Evolutionary conservation across 2,329 filamentous ascomycete genomes (phyloP).

Genomic region (Fusarium abutilonis): DNA sequence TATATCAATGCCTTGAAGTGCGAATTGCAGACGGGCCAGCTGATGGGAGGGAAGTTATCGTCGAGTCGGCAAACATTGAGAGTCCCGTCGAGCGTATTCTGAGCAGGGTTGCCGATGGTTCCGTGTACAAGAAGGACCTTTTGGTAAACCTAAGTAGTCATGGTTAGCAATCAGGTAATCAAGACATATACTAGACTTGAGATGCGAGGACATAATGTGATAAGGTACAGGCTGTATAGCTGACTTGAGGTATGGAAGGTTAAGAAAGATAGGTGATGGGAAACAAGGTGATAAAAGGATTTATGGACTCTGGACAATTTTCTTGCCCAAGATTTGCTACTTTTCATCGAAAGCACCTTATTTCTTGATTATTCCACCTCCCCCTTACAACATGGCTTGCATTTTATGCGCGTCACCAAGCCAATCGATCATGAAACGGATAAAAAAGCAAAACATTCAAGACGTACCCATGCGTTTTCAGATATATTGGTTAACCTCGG

Average conservation of each 20-base stretch:
- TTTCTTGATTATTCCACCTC: slow-evolving; percentile 22
- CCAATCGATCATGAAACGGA: slow-evolving; percentile 19
- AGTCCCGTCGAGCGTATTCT: slow-evolving; percentile 78
- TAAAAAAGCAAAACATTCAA: slow-evolving; percentile 33
- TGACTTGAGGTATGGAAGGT: no score
- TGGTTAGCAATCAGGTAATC: slow-evolving; percentile 37
- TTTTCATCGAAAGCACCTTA: no score
- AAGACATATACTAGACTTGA: not conserved
- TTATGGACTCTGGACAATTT: no score
- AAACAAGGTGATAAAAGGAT: no score
- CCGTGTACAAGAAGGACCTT: slow-evolving; percentile 87
- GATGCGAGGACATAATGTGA: no score
- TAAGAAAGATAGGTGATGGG: no score
- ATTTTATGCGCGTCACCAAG: slow-evolving; percentile 13
- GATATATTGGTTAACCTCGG: slow-evolving; percentile 81
- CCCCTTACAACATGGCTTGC: slow-evolving; percentile 28
- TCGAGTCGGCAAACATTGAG: slow-evolving; percentile 84
- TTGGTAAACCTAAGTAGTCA: slow-evolving; percentile 77
- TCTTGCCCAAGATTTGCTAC: no score
- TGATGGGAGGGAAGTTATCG: slow-evolving; percentile 82
- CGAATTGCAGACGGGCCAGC: slow-evolving; percentile 88
- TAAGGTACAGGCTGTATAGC: no score
- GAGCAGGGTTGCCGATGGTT: slow-evolving; percentile 77
- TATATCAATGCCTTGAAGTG: slow-evolving; percentile 93
- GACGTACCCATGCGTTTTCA: slow-evolving; percentile 84